These are phyloP conservation scores for Emergomyces pasteurianus DNA, from an alignment of 2,329 filamentous ascomycete species.

Conservation along the genomic window DNA sequence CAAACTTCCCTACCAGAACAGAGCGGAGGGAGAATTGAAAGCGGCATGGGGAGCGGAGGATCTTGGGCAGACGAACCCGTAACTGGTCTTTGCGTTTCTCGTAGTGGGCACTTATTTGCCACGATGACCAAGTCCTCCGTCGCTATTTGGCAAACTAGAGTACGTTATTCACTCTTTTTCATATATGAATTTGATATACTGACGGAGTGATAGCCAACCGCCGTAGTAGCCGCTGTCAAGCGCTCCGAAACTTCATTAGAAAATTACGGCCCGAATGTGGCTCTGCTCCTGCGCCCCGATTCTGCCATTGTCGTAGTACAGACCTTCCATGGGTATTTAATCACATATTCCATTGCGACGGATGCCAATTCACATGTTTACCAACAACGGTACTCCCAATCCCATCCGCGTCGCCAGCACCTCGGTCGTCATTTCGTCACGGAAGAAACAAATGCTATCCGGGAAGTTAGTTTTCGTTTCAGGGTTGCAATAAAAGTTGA, in stretches of 20 bases:
- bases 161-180: slow-evolving; percentile 29
- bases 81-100: slow-evolving; percentile 62
- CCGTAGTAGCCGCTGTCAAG: slow-evolving; percentile 71
- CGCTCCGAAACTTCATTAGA: slow-evolving; percentile 69
- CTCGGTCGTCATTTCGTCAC: slow-evolving; percentile 48
- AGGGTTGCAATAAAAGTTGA: slow-evolving; percentile 98
- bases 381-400: slow-evolving; percentile 56
- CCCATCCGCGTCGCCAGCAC: slow-evolving; percentile 36
- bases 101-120: slow-evolving; percentile 72
- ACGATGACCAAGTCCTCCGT: slow-evolving; percentile 76
- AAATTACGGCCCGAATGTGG: slow-evolving; percentile 74
- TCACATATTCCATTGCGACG: slow-evolving; percentile 84
- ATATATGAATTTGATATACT: slow-evolving; percentile 10
- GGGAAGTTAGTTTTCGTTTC: slow-evolving; percentile 82
- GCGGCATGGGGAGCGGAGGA: slow-evolving; percentile 18
- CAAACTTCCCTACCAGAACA: slow-evolving; percentile 49
- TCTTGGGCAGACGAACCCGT: slow-evolving; percentile 51
- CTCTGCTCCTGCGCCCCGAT: slow-evolving; percentile 78
- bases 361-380: slow-evolving; percentile 77
- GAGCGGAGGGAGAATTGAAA: slow-evolving; percentile 33
- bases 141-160: slow-evolving; percentile 95
- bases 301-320: slow-evolving; percentile 85
- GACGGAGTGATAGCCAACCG: slow-evolving; percentile 56
- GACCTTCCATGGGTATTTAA: slow-evolving; percentile 73
- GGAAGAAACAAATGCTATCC: slow-evolving; percentile 70